A percentile compares a stretch with the other conserved stretches of the same genome.
phyloP scores from a whole-genome alignment of 2,329 filamentous ascomycete genomes.

The Paradendryphiella salina region DNA sequence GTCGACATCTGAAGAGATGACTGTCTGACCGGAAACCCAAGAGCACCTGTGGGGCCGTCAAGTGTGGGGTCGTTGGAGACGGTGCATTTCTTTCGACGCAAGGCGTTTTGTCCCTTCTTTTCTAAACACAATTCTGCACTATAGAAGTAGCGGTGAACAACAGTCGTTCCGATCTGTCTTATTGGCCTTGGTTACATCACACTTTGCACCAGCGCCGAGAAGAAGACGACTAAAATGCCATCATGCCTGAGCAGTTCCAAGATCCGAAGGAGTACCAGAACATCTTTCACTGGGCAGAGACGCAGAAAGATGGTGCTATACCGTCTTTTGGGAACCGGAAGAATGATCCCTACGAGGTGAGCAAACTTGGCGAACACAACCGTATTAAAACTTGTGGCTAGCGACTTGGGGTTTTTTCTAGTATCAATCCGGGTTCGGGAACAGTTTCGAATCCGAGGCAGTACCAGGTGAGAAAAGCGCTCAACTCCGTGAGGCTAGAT shows the following conservation, averaged over 20 bases:
- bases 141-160: not conserved
- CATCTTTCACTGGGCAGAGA: slow-evolving; percentile 59
- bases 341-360: slow-evolving; percentile 59
- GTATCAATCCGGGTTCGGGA: slow-evolving; percentile 63
- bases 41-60: slow-evolving; percentile 14
- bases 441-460: slow-evolving; percentile 54
- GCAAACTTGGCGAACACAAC: slow-evolving; percentile 8
- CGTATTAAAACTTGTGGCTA: slow-evolving; percentile 7
- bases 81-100: slow-evolving; percentile 11
- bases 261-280: slow-evolving; percentile 46
- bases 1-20: not conserved
- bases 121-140: not conserved
- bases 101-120: not conserved
- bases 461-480: slow-evolving; percentile 42
- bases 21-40: not conserved
- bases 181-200: slow-evolving; percentile 2
- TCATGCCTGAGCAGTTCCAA: slow-evolving; percentile 34
- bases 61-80: slow-evolving; percentile 10
- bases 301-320: slow-evolving; percentile 60
- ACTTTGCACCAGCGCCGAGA: not conserved
- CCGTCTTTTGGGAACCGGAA: slow-evolving; percentile 59
- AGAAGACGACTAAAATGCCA: not conserved
- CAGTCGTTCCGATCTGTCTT: not conserved
- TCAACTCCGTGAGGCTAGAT: not conserved
- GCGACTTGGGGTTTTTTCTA: slow-evolving; percentile 23